Percentiles rank a stretch among this genome's conserved stretches.
Evolutionary conservation across 2,329 filamentous ascomycete genomes (phyloP).

Genomic region (Aspergillus uvarum): DNA sequence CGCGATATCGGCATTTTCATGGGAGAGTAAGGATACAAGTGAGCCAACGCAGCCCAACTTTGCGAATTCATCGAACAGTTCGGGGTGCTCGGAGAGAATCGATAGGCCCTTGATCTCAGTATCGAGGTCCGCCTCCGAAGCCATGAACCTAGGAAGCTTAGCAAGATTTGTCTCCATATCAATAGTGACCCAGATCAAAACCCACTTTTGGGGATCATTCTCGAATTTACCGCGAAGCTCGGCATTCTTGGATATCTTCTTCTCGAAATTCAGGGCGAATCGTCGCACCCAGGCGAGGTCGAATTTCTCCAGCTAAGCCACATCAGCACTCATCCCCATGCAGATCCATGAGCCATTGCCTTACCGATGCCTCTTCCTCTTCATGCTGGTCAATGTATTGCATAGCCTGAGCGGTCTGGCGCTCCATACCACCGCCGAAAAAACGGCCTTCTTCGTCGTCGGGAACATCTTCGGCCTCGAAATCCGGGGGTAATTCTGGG

Average conservation of each 20-base stretch:
- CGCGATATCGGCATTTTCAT: slow-evolving; percentile 96
- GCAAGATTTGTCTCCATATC: slow-evolving; percentile 3
- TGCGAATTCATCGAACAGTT: slow-evolving; percentile 77
- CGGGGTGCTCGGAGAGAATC: slow-evolving; percentile 81
- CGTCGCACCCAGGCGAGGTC: slow-evolving; percentile 81
- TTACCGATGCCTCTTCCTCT: slow-evolving; percentile 49
- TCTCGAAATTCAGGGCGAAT: slow-evolving; percentile 80
- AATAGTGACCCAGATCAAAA: neutral
- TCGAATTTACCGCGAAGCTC: slow-evolving; percentile 85
- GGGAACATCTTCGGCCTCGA: slow-evolving; percentile 56
- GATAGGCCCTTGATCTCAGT: slow-evolving; percentile 82
- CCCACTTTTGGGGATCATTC: slow-evolving; percentile 69
- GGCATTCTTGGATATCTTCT: slow-evolving; percentile 85
- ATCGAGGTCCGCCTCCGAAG: slow-evolving; percentile 84
- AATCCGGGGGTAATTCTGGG: slow-evolving; percentile 57
- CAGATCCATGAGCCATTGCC: slow-evolving; percentile 3
- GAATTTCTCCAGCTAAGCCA: slow-evolving; percentile 65
- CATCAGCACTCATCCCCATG: slow-evolving; percentile 22
- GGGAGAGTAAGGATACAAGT: slow-evolving; percentile 77
- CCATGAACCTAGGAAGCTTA: slow-evolving; percentile 60
- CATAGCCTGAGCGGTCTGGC: slow-evolving; percentile 76
- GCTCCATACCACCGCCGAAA: slow-evolving; percentile 86
- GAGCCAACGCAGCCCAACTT: slow-evolving; percentile 70
- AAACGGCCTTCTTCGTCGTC: slow-evolving; percentile 94
- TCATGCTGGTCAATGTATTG: slow-evolving; percentile 79